phyloP scores from a whole-genome alignment of 495 filamentous ascomycete genomes.

The Lentithecium fluviatile region DNA sequence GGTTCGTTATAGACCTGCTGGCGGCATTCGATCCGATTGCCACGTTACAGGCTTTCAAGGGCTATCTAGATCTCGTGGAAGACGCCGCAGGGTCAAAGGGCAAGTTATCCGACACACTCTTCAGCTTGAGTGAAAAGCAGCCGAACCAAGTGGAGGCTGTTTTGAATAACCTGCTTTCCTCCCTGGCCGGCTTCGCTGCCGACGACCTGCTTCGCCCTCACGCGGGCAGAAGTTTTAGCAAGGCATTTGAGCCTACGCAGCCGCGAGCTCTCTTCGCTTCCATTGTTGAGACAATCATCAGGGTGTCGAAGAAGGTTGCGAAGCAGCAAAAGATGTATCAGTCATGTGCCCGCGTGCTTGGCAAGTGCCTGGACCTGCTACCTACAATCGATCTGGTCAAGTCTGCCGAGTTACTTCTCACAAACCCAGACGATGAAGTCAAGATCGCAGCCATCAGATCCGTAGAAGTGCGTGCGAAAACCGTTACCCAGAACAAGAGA shows the following conservation, averaged over 20 bases:
- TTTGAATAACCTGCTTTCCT: conserved; percentile 60
- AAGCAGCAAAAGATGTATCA: conserved; percentile 48
- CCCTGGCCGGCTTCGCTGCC: conserved; percentile 60
- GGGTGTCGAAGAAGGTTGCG: conserved; percentile 27
- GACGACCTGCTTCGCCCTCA: conserved; percentile 38
- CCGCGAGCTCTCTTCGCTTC: conserved; percentile 44
- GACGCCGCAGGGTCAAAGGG: conserved; percentile 74
- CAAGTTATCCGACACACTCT: conserved; percentile 63
- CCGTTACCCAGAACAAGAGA: conserved; percentile 63
- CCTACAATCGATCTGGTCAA: conserved; percentile 82
- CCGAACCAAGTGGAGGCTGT: conserved; percentile 59
- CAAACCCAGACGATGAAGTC: conserved; percentile 66
- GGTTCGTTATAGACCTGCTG: conserved; percentile 57
- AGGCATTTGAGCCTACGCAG: conserved; percentile 2
- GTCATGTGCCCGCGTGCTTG: conserved; percentile 66
- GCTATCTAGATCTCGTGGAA: conserved; percentile 66
- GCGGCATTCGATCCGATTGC: conserved; percentile 51
- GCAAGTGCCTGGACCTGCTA: conserved; percentile 71
- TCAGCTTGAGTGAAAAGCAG: conserved; percentile 63
- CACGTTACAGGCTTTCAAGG: conserved; percentile 52
- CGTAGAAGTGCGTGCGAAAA: conserved; percentile 69
- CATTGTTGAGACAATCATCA: conserved; percentile 54
- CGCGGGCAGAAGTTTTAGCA: conserved; percentile 25
- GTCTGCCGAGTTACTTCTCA: conserved; percentile 73
- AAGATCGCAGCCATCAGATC: conserved; percentile 77